A percentile compares a stretch with the other conserved stretches of the same genome.
Evolutionary conservation across 371 early-diverging fungal species (phyloP).

Genomic region (Mortierella sp.): DNA sequence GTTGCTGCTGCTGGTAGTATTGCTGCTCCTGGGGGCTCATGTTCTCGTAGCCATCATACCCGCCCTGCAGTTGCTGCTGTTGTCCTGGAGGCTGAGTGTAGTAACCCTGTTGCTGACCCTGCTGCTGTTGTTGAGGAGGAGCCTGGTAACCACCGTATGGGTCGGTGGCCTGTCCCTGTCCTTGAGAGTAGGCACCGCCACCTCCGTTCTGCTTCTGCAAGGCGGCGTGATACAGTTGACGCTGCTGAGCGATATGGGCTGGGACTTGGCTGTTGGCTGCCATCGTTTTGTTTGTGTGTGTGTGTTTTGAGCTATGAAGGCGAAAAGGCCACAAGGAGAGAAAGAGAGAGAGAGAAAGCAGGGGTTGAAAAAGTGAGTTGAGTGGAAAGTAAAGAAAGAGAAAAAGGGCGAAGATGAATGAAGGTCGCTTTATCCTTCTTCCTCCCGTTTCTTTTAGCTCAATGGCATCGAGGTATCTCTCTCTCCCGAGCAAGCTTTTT

Average conservation of each 20-base stretch:
- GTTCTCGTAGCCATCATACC: conserved; percentile 5
- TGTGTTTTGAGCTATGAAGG: not conserved
- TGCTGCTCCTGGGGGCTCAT: conserved; percentile 30
- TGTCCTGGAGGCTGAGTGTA: conserved; percentile 16
- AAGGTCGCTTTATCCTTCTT: not conserved
- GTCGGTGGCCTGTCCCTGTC: conserved; percentile 13
- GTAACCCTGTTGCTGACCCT: conserved; percentile 19
- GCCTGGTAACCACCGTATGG: conserved; percentile 32
- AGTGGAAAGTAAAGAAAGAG: not conserved
- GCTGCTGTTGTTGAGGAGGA: conserved; percentile 17
- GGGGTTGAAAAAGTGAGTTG: not conserved
- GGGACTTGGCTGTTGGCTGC: conserved; percentile 36
- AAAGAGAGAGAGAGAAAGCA: not conserved
- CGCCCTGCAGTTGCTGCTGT: conserved; percentile 30
- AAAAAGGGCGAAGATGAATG: conserved; percentile 7
- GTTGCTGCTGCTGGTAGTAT: conserved; percentile 26
- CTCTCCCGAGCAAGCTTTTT: not conserved
- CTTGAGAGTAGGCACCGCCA: conserved; percentile 17
- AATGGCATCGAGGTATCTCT: not conserved
- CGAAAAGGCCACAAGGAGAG: not conserved
- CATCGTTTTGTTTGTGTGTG: conserved; percentile 10
- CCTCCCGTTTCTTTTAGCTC: not conserved
- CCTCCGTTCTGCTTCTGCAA: conserved; percentile 53
- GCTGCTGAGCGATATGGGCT: conserved; percentile 51
- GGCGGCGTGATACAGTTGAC: conserved; percentile 41